A percentile compares a stretch with the other conserved stretches of the same genome.
phyloP scores from a whole-genome alignment of 1,284 basidiomycete genomes.

The Kwoniella shivajii region DNA sequence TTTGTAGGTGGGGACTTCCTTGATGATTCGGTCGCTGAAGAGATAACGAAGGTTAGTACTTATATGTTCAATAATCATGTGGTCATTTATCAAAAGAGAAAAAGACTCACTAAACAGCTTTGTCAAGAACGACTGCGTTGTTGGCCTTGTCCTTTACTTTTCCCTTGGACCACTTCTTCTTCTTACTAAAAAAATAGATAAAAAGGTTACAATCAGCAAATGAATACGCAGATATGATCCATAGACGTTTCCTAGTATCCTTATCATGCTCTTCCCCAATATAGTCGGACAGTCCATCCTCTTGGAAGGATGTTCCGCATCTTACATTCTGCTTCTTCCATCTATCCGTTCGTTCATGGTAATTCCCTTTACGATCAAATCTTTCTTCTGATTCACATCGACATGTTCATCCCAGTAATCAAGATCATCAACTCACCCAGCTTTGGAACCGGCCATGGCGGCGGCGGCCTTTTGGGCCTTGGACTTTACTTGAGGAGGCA shows the following conservation, averaged over 20 bases:
- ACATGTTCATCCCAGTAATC: not conserved
- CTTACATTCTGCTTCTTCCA: not conserved
- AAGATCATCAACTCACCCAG: conserved; percentile 44
- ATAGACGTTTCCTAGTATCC: not conserved
- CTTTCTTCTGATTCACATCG: not conserved
- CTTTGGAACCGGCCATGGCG: conserved; percentile 55
- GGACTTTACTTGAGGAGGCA: conserved; percentile 52
- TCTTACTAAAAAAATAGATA: conserved; percentile 63
- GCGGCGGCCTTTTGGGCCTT: conserved; percentile 56
- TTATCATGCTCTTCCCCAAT: not conserved
- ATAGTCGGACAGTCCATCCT: not conserved
- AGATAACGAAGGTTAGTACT: conserved; percentile 29
- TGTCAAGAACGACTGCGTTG: conserved; percentile 85
- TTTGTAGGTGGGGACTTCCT: conserved; percentile 99
- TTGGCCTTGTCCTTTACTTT: conserved; percentile 99
- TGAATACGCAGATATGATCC: too few relatives aligned
- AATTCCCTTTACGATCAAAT: not conserved
- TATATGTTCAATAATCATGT: too few relatives aligned
- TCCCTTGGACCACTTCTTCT: conserved; percentile 99
- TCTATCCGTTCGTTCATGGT: too few relatives aligned
- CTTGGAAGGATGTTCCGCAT: not conserved
- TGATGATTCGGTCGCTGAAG: conserved; percentile 92
- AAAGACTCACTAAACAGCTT: conserved; percentile 58
- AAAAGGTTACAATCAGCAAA: not conserved
- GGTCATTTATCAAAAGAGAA: too few relatives aligned